Evolutionary conservation across 169 alveolate genomes (phyloP), one percentile per base, ranked within the genome.

Genomic region (Babesia microti): DNA sequence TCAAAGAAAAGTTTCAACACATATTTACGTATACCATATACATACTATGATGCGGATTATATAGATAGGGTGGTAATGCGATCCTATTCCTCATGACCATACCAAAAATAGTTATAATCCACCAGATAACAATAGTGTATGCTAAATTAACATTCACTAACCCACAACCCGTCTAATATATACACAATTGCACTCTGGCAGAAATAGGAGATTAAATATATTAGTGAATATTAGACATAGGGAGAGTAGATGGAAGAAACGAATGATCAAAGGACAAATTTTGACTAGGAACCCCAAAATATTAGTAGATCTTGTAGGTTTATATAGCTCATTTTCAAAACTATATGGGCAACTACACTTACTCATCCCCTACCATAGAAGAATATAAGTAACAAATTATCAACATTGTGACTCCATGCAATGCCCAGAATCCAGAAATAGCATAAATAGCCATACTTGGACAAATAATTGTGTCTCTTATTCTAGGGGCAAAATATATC

Each of bases 151-250:
- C 7, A n/a, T 3, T 18, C 15, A 19, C 58, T 4, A 32, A 65
- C 76, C 71, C 43, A 65, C 45, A 11, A 55, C 32, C 18, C 40
- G 34, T n/a, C 76, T 53, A 14, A 54, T 26, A 12, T 49, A 49
- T 15, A 33, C 50, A 30, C 46, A 39, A 43, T 65, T 65, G 45
- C 76, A 65, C 37, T 65, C 76, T 41, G 56, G 76, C 37, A 65
- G 50, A 7, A 65, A 14, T 3, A 65, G 44, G 19, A 65, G 49
- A 44, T 65, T 70, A 12, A 65, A n/a, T 22, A 51, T 33, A 29
- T 54, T 55, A 0, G 56, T 42, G 12, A 57, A 50, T 32, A 65
- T 40, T 26, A 54, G 76, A 49, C 76, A 53, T 17, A 49, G 21
- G 36, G 53, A 54, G 45, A 65, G 55, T 23, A 65, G 37, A 40